Percentiles rank a stretch among this genome's conserved stretches.
These are phyloP conservation scores for Chalciporus sphaerocephalus DNA, from an alignment of 768 basidiomycete genomes.

Conservation along the genomic window DNA sequence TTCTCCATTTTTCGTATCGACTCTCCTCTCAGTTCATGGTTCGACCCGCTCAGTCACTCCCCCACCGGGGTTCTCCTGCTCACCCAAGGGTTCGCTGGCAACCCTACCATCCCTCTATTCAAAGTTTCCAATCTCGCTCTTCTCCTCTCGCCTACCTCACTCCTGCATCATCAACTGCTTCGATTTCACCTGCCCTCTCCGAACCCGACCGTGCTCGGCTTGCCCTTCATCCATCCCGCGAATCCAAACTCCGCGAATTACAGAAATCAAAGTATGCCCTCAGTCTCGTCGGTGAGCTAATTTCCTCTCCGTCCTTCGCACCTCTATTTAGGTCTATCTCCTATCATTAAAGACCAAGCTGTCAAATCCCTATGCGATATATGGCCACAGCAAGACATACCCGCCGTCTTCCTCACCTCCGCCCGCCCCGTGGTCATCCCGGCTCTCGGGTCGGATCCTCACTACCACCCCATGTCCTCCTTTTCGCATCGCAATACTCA, in stretches of 20 bases:
- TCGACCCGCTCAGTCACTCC: slow-evolving; percentile 46
- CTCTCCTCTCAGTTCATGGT: slow-evolving; percentile 25
- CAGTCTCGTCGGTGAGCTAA: slow-evolving; percentile 63
- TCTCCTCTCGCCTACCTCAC: slow-evolving; percentile 47
- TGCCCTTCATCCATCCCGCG: slow-evolving; percentile 34
- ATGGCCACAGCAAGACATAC: slow-evolving; percentile 77
- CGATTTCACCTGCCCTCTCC: slow-evolving; percentile 41
- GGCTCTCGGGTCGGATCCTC: slow-evolving; percentile 10
- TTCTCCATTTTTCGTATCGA: slow-evolving; percentile 1
- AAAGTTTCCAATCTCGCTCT: slow-evolving; percentile 35
- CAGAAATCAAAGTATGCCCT: slow-evolving; percentile 64
- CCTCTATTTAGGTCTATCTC: slow-evolving; percentile 10
- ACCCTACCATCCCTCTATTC: slow-evolving; percentile 56
- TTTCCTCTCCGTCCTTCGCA: not conserved
- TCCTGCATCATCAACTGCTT: slow-evolving; percentile 50
- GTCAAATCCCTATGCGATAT: slow-evolving; percentile 74
- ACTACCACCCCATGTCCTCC: not conserved
- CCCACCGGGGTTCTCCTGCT: slow-evolving; percentile 68
- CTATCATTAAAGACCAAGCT: slow-evolving; percentile 58
- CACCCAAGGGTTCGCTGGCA: slow-evolving; percentile 77
- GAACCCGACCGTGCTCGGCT: slow-evolving; percentile 31
- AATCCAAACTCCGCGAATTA: slow-evolving; percentile 36
- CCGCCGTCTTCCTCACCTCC: slow-evolving; percentile 47
- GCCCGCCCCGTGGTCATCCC: slow-evolving; percentile 26
- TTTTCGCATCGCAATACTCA: slow-evolving; percentile 34